Evolutionary conservation across 148 eudicot species (phyloP).

Genomic region (Nepenthes mirabilis): DNA sequence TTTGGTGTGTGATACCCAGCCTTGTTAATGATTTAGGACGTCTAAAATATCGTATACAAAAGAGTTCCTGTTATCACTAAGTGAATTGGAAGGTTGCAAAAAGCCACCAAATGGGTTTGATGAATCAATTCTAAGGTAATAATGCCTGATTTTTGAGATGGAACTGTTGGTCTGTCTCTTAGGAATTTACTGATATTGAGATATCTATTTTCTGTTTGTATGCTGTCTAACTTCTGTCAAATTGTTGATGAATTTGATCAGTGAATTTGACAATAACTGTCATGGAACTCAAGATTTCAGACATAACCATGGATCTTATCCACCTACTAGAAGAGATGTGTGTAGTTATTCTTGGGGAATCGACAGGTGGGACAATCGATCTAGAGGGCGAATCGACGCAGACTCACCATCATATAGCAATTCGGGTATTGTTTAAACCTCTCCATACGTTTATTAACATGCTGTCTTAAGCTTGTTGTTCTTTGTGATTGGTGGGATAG

Average conservation of each 20-base stretch:
- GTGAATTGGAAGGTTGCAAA: conserved; percentile 63
- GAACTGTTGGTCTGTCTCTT: no score
- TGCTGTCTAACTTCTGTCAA: background rate
- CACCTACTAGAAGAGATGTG: conserved; percentile 53
- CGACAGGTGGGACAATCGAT: conserved; percentile 68
- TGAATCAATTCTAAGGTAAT: conserved; percentile 55
- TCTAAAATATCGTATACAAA: conserved; percentile 39
- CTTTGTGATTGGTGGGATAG: no score
- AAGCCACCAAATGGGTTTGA: conserved; percentile 61
- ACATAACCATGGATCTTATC: conserved; percentile 57
- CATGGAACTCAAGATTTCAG: conserved; percentile 30
- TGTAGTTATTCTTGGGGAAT: conserved; percentile 36
- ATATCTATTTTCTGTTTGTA: background rate
- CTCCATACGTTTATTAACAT: no score
- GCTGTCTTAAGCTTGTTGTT: no score
- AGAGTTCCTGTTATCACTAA: conserved; percentile 57
- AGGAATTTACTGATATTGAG: background rate
- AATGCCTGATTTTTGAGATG: background rate
- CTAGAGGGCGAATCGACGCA: conserved; percentile 62
- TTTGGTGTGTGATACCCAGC: no score
- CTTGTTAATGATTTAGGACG: conserved; percentile 23
- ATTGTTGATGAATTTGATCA: conserved; percentile 6
- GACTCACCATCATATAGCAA: conserved; percentile 53
- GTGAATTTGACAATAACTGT: conserved; percentile 46
- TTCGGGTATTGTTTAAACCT: conserved; percentile 32